Percentiles rank a stretch among this genome's conserved stretches.
phyloP scores from a whole-genome alignment of 192 early-diverging fungal genomes.

The Allomyces macrogynus region DNA sequence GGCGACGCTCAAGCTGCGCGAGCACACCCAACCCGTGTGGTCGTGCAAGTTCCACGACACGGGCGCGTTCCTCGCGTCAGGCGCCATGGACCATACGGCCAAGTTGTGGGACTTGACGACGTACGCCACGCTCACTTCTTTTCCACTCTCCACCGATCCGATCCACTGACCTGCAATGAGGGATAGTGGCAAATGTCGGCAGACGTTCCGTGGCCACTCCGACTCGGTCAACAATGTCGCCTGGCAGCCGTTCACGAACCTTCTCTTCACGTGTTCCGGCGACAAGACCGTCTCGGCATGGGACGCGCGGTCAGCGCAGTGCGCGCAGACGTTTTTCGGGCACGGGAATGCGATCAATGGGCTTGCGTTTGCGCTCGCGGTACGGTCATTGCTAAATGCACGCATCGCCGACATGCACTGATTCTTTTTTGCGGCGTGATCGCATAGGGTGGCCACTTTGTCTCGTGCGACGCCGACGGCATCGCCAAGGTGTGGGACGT shows the following conservation, averaged over 20 bases:
- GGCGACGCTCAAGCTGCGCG: slow-evolving; percentile 20
- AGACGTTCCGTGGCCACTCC: slow-evolving; percentile 31
- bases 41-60: slow-evolving; percentile 21
- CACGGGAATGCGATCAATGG: slow-evolving; percentile 30
- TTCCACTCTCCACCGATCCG: background rate
- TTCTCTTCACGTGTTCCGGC: slow-evolving; percentile 24
- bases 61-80: slow-evolving; percentile 22
- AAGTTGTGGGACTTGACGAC: slow-evolving; percentile 37
- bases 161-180: background rate
- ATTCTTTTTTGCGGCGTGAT: background rate
- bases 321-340: slow-evolving; percentile 27
- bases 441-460: slow-evolving; percentile 18
- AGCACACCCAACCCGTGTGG: slow-evolving; percentile 38
- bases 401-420: too few species aligned
- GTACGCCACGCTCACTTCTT: slow-evolving; percentile 5
- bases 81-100: slow-evolving; percentile 33
- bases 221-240: slow-evolving; percentile 32
- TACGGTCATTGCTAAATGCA: too few species aligned
- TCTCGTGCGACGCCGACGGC: slow-evolving; percentile 27
- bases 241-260: slow-evolving; percentile 31
- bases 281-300: slow-evolving; percentile 35
- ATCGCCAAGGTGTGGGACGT: slow-evolving; percentile 32
- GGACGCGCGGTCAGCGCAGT: slow-evolving; percentile 30
- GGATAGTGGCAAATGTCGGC: slow-evolving; percentile 23
- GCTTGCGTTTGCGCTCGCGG: slow-evolving; percentile 15